Evolutionary conservation across 2,329 filamentous ascomycete species (phyloP).

Genomic region (Paraphaeosphaeria minitans): DNA sequence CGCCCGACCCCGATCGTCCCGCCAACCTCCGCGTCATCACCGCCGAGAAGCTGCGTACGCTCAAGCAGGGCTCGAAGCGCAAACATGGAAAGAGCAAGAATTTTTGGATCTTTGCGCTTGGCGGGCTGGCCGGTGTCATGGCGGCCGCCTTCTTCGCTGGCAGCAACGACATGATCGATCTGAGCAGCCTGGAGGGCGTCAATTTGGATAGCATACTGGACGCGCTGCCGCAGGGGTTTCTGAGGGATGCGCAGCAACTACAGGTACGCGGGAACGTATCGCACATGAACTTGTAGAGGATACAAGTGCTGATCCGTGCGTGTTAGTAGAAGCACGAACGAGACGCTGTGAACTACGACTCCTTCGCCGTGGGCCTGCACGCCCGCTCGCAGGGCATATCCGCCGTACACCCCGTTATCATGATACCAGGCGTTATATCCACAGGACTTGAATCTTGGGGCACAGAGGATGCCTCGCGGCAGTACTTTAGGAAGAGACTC

Average conservation of each 20-base stretch:
- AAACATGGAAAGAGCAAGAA: conserved; percentile 69
- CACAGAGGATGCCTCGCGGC: conserved; percentile 79
- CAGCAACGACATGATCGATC: conserved; percentile 84
- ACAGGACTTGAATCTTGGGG: conserved; percentile 97
- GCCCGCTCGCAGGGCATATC: conserved; percentile 78
- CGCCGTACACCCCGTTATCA: conserved; percentile 87
- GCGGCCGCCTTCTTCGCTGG: conserved; percentile 88
- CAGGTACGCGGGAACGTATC: conserved; percentile 61
- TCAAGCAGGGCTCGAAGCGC: conserved; percentile 46
- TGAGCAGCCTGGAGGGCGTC: conserved; percentile 71
- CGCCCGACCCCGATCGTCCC: conserved; percentile 40
- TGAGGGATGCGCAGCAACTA: conserved; percentile 84
- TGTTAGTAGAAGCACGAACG: conserved; percentile 75
- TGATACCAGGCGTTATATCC: conserved; percentile 97
- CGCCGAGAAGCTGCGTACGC: conserved; percentile 56
- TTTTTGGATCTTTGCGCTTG: conserved; percentile 83
- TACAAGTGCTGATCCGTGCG: conserved; percentile 28
- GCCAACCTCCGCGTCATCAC: conserved; percentile 59
- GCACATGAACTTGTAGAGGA: not conserved
- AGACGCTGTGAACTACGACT: conserved; percentile 88
- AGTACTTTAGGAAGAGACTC: conserved; percentile 90
- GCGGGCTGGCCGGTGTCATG: conserved; percentile 88
- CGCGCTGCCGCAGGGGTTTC: conserved; percentile 81
- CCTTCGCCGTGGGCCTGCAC: conserved; percentile 87
- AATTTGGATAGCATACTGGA: conserved; percentile 88